Percentiles rank a stretch among this genome's conserved stretches.
phyloP scores from a whole-genome alignment of 306 rosid genomes.

The Pyrus pyrifolia region DNA sequence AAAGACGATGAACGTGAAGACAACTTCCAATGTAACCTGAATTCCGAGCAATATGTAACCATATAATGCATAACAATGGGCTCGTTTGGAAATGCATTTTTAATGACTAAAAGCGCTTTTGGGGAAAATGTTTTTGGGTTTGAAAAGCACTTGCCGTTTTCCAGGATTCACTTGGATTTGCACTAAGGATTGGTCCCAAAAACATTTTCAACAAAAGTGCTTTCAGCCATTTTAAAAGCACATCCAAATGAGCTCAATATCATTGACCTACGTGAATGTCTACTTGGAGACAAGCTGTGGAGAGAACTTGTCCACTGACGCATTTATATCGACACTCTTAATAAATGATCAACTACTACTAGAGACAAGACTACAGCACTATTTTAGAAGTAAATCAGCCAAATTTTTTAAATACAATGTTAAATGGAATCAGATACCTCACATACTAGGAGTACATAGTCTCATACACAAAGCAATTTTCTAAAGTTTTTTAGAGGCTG shows the following conservation, averaged over 20 bases:
- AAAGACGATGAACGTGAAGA: not conserved
- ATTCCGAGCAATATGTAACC: not conserved
- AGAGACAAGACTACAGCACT: not conserved
- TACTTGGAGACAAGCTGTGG: not conserved
- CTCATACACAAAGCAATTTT: not conserved
- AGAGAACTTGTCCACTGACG: not conserved
- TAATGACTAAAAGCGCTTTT: too few relatives aligned
- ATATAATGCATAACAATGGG: not conserved
- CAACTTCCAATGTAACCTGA: not conserved
- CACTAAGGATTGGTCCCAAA: too few relatives aligned
- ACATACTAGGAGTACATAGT: not conserved
- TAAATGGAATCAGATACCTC: not conserved
- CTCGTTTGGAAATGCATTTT: too few relatives aligned
- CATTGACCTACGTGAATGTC: not conserved
- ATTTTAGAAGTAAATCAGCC: not conserved
- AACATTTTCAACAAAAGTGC: too few relatives aligned
- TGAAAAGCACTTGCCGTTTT: too few relatives aligned
- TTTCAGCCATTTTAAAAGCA: too few relatives aligned
- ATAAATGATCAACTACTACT: not conserved
- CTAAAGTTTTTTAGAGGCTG: not conserved
- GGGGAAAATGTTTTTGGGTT: too few relatives aligned
- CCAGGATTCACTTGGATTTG: too few relatives aligned
- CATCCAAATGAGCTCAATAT: not conserved
- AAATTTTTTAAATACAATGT: not conserved
- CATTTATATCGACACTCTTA: not conserved